Percentiles rank a stretch among this genome's conserved stretches.
Evolutionary conservation across 2,329 filamentous ascomycete species (phyloP).

Genomic region (Ophiostoma montium): DNA sequence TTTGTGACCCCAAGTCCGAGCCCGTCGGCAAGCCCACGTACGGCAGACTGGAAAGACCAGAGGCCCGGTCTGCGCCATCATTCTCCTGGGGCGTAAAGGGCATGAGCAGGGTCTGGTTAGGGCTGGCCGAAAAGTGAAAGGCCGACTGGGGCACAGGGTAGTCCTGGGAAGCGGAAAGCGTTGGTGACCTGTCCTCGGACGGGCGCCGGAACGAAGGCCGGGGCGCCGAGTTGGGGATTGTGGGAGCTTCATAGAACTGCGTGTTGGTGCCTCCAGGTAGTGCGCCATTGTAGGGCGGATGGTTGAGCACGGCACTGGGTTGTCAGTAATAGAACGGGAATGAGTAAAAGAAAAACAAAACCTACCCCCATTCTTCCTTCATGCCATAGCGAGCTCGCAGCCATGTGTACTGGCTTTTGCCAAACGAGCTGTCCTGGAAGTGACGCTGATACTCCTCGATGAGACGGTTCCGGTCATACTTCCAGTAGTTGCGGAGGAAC

Average conservation of each 20-base stretch:
- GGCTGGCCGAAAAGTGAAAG: background rate
- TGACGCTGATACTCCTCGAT: constrained; percentile 4
- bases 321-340: background rate
- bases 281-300: constrained; percentile 11
- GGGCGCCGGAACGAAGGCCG: background rate
- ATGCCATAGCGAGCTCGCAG: constrained; percentile 13
- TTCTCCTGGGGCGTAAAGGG: background rate
- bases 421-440: constrained; percentile 11
- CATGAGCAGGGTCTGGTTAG: background rate
- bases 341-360: background rate
- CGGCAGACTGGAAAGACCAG: background rate
- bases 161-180: background rate
- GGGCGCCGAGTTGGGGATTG: constrained; percentile 4
- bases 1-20: background rate
- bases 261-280: constrained; percentile 9
- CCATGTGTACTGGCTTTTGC: constrained; percentile 14
- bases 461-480: constrained; percentile 7
- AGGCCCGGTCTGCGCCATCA: background rate
- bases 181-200: background rate
- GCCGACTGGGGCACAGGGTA: background rate
- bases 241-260: constrained; percentile 4
- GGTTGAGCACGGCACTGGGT: constrained; percentile 10
- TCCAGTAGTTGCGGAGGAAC: constrained; percentile 14
- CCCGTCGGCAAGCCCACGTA: background rate
- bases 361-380: constrained; percentile 15